phyloP scores from a whole-genome alignment of 768 basidiomycete genomes.

The Mycena vulgaris region DNA sequence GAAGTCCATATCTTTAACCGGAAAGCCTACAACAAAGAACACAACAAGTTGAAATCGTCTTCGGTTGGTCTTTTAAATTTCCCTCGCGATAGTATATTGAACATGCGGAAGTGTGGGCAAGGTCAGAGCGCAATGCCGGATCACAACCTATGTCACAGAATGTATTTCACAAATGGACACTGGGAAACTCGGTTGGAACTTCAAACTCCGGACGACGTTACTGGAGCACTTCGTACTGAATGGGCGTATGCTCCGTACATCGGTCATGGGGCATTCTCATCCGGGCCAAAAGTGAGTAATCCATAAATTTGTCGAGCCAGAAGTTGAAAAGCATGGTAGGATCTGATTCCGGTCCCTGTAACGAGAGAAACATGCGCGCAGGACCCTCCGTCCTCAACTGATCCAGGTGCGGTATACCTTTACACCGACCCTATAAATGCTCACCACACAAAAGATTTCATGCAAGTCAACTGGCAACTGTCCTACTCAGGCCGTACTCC shows the following conservation, averaged over 20 bases:
- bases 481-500: conserved; percentile 47
- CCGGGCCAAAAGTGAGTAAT: conserved; percentile 50
- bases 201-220: conserved; percentile 25
- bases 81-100: background rate
- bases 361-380: conserved; percentile 46
- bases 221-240: conserved; percentile 32
- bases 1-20: conserved; percentile 49
- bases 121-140: conserved; percentile 23
- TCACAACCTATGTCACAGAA: conserved; percentile 41
- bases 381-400: conserved; percentile 5
- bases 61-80: conserved; percentile 39
- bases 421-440: background rate
- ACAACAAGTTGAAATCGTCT: conserved; percentile 39
- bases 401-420: conserved; percentile 13
- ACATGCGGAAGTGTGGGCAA: conserved; percentile 41
- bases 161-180: conserved; percentile 45
- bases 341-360: conserved; percentile 51
- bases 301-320: background rate
- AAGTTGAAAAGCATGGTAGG: conserved; percentile 37
- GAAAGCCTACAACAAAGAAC: conserved; percentile 47
- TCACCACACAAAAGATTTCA: conserved; percentile 30
- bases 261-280: conserved; percentile 31
- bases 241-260: conserved; percentile 53
- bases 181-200: conserved; percentile 50
- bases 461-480: conserved; percentile 53